Conservation (phyloP, 2,329 filamentous ascomycete species). For the Fusarium sp. region DNA sequence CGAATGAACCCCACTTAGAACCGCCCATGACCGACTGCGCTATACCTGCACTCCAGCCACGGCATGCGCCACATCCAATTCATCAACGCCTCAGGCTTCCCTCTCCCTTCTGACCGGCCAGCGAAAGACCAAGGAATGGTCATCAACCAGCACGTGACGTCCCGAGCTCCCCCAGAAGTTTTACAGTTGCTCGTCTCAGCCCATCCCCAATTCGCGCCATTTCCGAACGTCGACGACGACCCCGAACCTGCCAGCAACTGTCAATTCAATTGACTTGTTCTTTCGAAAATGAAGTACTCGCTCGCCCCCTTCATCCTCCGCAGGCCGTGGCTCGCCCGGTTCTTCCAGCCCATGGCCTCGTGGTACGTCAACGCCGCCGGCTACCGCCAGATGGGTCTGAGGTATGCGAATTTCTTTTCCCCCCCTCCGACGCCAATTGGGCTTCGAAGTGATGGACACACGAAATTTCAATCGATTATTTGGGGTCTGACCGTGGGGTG, state of each 20-base stretch:
- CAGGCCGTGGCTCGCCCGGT: conserved; percentile 82
- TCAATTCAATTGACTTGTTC: conserved; percentile 38
- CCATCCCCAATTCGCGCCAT: conserved; percentile 50
- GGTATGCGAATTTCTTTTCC: conserved; percentile 62
- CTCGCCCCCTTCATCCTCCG: conserved; percentile 78
- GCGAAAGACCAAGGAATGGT: conserved; percentile 41
- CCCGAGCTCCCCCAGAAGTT: conserved; percentile 46
- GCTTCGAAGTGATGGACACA: conserved; percentile 5
- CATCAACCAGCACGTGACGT: conserved; percentile 49
- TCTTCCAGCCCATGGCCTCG: conserved; percentile 81
- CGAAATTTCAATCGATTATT: background rate
- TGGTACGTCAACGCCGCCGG: conserved; percentile 92
- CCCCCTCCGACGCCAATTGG: conserved; percentile 34
- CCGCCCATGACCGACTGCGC: conserved; percentile 6
- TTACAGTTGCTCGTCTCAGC: conserved; percentile 44
- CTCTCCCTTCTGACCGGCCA: conserved; percentile 36
- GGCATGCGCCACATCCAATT: background rate
- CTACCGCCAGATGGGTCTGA: conserved; percentile 92
- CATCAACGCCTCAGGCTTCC: background rate
- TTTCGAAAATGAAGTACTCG: conserved; percentile 72
- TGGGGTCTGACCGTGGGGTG: conserved; percentile 39
- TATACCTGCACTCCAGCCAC: conserved; percentile 3
- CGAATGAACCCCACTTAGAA: conserved; percentile 32
- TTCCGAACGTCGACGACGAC: conserved; percentile 38
- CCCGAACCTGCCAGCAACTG: conserved; percentile 29